Conservation (phyloP, 169 alveolate species). For the Cryptosporidium baileyi region DNA sequence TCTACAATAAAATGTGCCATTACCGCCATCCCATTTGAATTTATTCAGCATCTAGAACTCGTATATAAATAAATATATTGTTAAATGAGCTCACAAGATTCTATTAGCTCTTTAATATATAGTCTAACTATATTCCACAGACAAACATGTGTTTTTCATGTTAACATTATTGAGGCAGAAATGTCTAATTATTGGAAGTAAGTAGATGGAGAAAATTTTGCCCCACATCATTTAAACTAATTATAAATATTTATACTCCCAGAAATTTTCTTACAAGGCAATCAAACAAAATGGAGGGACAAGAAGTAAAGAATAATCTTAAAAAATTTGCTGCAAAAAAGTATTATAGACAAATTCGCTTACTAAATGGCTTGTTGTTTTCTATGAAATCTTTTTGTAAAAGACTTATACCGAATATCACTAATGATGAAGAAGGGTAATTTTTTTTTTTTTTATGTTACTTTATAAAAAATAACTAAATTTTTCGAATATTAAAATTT, state of each 20-base stretch:
- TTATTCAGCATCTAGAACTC: not conserved
- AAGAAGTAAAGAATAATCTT: not conserved
- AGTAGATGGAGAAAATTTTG: not conserved
- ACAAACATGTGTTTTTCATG: conserved; percentile 59
- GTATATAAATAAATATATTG: not conserved
- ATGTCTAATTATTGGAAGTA: conserved; percentile 56
- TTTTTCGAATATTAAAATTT: not conserved
- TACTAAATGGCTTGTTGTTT: conserved; percentile 42
- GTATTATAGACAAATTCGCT: conserved; percentile 46
- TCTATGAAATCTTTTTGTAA: conserved; percentile 67
- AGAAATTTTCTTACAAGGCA: conserved; percentile 44
- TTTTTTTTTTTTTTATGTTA: no score
- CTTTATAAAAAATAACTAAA: not conserved
- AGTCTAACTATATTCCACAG: conserved; percentile 63
- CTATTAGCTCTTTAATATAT: conserved; percentile 12
- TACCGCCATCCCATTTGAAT: conserved; percentile 8
- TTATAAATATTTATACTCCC: no score
- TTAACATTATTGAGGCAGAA: conserved; percentile 41
- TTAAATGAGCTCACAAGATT: conserved; percentile 14
- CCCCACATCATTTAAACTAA: not conserved
- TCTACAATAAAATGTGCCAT: no score
- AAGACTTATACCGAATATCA: conserved; percentile 34
- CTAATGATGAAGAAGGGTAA: conserved; percentile 40
- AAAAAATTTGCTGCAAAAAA: conserved; percentile 4
- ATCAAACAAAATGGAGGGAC: conserved; percentile 5